Evolutionary conservation across 139 green algal species (phyloP), one percentile per base, ranked within the genome.

Genomic region (Chlamydomonas schloesseri): DNA sequence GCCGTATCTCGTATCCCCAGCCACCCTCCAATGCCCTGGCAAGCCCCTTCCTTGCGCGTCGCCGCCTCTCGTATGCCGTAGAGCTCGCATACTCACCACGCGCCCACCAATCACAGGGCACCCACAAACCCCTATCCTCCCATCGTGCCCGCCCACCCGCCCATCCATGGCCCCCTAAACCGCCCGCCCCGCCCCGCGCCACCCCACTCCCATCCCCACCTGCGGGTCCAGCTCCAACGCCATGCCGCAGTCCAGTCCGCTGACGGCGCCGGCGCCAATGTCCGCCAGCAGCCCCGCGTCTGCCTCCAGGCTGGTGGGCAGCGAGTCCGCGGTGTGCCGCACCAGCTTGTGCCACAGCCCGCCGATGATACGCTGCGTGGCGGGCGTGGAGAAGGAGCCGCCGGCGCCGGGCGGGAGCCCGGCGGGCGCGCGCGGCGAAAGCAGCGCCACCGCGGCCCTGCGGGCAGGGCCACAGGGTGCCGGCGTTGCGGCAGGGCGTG

Each of bases 291-390:
- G n/a, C 36, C 0, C 17, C 67, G 46, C 24, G 47, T 84, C 79
- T 20, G 64, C 26, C 65, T 85, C 65, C 46, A 68, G 79, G 31
- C 46, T 68, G 46, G 79, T 85, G 20, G 79, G 79, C 67, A 85
- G 50, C 20, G 47, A 42, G 31, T 76, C 79, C 9, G 33, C 14
- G 47, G 26, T n/a, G 64, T 85, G 79, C 31, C 67, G 65, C 33
- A 85, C 64, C 14, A 85, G 79, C 47, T 85, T 85, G 79, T 85
- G 79, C 67, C 67, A 76, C 31, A 85, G 64, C 37, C 79, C 79
- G 4, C n/a, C 79, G 4, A 85, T 36, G n/a, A 85, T 76, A 47
- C 79, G 79, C 31, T 85, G 79, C 46, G 67, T 85, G 67, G 67
- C 79, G 67, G 67, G 79, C n/a, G 79, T 70, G 79, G 21, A 77